Conservation (phyloP, 2,329 filamentous ascomycete genomes). For the Cytospora chrysosperma region DNA sequence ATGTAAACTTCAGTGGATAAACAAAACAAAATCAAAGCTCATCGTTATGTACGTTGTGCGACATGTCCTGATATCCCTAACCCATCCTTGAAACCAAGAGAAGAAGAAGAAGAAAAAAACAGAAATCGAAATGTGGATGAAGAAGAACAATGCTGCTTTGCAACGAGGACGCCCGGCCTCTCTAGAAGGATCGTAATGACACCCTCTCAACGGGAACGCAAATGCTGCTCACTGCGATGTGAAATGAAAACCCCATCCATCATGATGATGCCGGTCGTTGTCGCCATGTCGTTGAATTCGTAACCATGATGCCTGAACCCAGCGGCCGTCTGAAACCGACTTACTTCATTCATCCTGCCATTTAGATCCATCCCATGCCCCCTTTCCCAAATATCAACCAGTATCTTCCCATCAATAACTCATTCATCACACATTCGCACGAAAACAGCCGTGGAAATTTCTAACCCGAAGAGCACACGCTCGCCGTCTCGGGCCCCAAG, state of each 20-base stretch:
- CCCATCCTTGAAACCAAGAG: background rate
- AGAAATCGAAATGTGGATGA: background rate
- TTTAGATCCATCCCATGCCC: constrained; percentile 1
- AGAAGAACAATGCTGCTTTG: background rate
- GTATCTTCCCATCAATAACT: background rate
- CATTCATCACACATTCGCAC: background rate
- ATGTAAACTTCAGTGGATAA: background rate
- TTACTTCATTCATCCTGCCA: background rate
- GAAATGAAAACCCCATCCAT: background rate
- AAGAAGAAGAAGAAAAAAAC: background rate
- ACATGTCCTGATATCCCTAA: background rate
- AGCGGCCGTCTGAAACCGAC: background rate
- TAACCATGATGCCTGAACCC: background rate
- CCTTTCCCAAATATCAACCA: background rate
- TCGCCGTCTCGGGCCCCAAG: constrained; percentile 32
- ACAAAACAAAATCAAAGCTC: too few species aligned
- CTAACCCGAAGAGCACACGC: background rate
- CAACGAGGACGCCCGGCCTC: background rate
- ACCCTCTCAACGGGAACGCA: background rate
- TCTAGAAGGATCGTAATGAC: background rate
- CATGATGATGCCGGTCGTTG: background rate
- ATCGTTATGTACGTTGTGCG: background rate
- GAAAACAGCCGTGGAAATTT: background rate
- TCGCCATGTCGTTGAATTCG: background rate
- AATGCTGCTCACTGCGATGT: background rate